Conservation (phyloP, 306 rosid genomes). For the Casuarina glauca region DNA sequence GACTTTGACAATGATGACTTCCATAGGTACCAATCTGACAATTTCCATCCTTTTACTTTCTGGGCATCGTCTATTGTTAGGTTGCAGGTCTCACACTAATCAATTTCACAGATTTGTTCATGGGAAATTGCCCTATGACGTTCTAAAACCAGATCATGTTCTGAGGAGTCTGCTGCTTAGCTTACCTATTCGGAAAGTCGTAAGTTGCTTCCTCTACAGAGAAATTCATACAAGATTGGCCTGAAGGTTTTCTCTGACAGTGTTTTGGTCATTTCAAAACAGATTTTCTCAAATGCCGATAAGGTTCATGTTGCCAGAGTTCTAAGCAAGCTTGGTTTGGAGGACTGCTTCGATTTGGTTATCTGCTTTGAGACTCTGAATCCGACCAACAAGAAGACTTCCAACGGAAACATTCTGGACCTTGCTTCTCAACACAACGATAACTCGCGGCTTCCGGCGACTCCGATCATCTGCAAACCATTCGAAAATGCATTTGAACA, state of each 20-base stretch:
- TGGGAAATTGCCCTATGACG: conserved; percentile 73
- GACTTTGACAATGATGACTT: conserved; percentile 62
- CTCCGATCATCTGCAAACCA: conserved; percentile 80
- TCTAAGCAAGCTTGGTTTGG: conserved; percentile 76
- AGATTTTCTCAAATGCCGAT: conserved; percentile 79
- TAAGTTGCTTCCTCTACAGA: conserved; percentile 32
- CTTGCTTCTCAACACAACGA: conserved; percentile 33
- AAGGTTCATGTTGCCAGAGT: conserved; percentile 54
- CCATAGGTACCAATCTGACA: conserved; percentile 48
- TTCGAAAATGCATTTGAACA: conserved; percentile 61
- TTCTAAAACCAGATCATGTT: conserved; percentile 69
- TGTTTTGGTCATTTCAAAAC: background rate
- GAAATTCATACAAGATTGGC: background rate
- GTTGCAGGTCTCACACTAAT: conserved; percentile 17
- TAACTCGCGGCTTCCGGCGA: conserved; percentile 40
- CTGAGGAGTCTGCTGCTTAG: conserved; percentile 66
- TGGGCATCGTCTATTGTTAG: background rate
- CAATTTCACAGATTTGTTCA: conserved; percentile 60
- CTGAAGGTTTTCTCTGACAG: background rate
- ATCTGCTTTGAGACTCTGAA: conserved; percentile 87
- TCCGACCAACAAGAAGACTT: conserved; percentile 22
- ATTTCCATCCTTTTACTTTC: background rate
- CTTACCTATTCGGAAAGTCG: conserved; percentile 74
- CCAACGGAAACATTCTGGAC: conserved; percentile 29
- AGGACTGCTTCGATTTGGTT: conserved; percentile 75